These are phyloP conservation scores for Huiozyma sinensis DNA, from an alignment of 805 yeast species.

Conservation along the genomic window DNA sequence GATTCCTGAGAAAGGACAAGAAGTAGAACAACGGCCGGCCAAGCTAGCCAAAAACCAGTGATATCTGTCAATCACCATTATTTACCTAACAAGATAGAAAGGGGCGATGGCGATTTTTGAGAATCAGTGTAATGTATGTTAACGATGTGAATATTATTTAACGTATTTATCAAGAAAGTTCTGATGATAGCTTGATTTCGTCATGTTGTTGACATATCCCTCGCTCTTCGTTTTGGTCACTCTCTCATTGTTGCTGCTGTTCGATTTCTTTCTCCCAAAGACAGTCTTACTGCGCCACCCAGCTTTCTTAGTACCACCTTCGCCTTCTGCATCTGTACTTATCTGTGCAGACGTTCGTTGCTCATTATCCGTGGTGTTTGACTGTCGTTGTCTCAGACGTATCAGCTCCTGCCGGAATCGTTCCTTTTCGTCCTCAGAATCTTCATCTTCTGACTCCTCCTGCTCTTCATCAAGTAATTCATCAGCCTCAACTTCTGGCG, in stretches of 20 bases:
- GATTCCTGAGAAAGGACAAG: slow-evolving; percentile 30
- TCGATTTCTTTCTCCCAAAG: slow-evolving; percentile 13
- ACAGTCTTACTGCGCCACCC: slow-evolving; percentile 19
- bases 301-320: background rate
- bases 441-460: background rate
- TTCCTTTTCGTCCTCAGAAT: slow-evolving; percentile 15
- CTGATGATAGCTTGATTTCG: slow-evolving; percentile 33
- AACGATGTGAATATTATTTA: slow-evolving; percentile 10
- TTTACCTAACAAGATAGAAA: background rate
- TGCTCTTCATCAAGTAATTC: slow-evolving; percentile 29
- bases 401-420: background rate
- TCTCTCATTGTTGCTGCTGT: slow-evolving; percentile 19
- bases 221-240: slow-evolving; percentile 1
- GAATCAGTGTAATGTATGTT: background rate
- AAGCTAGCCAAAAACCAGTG: too few species aligned
- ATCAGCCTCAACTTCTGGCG: slow-evolving; percentile 30
- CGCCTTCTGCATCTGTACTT: background rate
- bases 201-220: slow-evolving; percentile 28
- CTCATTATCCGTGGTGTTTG: slow-evolving; percentile 10
- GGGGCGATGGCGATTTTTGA: background rate
- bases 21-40: background rate
- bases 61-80: too few species aligned
- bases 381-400: slow-evolving; percentile 12
- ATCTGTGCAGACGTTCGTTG: slow-evolving; percentile 10
- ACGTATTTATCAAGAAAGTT: slow-evolving; percentile 33